Evolutionary conservation across 164 flowering plant species (phyloP), one percentile per base, ranked within the genome.

Genomic region (Litsea cubeba): DNA sequence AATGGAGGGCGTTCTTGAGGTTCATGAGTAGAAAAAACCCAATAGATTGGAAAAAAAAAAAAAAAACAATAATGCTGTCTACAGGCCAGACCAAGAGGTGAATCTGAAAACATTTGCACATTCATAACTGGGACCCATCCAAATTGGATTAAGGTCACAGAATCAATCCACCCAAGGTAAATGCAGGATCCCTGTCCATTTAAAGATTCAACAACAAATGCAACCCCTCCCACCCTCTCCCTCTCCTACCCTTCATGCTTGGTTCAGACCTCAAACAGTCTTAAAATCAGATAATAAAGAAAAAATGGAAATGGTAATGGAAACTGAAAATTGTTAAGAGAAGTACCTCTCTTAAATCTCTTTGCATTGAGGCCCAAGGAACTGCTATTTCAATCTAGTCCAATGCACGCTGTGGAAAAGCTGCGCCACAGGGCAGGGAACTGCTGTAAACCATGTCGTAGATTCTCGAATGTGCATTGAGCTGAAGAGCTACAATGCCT

Each of bases 381-480:
- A 75, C 74, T 83, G 72, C 75, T 81, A 79, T 76, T 72, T 57
- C 85, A 72, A 84, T 91, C 96, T 78, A 88, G 90, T 30, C 92
- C 97, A 81, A 91, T 91, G 83, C 94, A 88, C 67, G 92, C 90
- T 68, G 89, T 83, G n/a, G 89, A 82, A 77, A 96, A 88, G n/a
- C 86, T 84, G 68, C 87, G 90, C 97, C 97, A 91, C 60, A 96
- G 77, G 28, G 95, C 90, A 69, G 99, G 98, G 79, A 88, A 96
- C 30, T 84, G 85, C 62, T 92, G 97, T 58, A 94, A 83, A 71
- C 84, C 82, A 23, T 97, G 94, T 70, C 89, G 88, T 67, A 96
- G 89, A 78, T 90, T 96, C 81, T 96, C 98, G 78, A 96, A 76
- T 49, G 98, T 94, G 85, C 99, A 96, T 77, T 96, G 97, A 22